phyloP scores from a whole-genome alignment of 2,329 filamentous ascomycete genomes.

The Aspergillus vadensis region DNA sequence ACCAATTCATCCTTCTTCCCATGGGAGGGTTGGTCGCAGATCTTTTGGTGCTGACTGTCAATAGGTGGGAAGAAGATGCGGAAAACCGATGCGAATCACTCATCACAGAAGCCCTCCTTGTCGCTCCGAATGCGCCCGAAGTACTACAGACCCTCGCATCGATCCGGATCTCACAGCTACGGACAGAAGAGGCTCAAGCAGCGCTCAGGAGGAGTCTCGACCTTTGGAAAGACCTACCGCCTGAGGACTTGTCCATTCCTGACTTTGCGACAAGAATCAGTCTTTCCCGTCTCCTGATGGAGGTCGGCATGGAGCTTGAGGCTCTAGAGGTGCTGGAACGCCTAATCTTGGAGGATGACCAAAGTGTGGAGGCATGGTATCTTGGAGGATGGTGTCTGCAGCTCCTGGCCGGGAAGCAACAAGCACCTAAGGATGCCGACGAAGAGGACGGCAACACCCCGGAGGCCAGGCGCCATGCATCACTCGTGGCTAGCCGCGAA shows the following conservation, averaged over 20 bases:
- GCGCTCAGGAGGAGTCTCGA: slow-evolving; percentile 78
- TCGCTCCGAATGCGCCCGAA: slow-evolving; percentile 79
- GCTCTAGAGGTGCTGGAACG: slow-evolving; percentile 83
- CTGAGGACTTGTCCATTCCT: slow-evolving; percentile 71
- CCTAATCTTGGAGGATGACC: slow-evolving; percentile 83
- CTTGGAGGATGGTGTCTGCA: slow-evolving; percentile 92
- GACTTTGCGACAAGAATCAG: slow-evolving; percentile 85
- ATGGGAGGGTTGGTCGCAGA: background rate
- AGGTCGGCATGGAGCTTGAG: slow-evolving; percentile 81
- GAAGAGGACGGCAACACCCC: slow-evolving; percentile 37
- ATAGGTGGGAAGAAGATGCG: slow-evolving; percentile 78
- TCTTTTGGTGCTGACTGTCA: slow-evolving; percentile 16
- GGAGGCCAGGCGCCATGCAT: slow-evolving; percentile 59
- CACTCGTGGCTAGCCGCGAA: slow-evolving; percentile 73
- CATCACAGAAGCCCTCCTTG: slow-evolving; percentile 84
- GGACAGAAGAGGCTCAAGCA: slow-evolving; percentile 74
- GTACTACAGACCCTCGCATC: slow-evolving; percentile 95
- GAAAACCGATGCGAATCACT: slow-evolving; percentile 84
- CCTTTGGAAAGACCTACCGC: slow-evolving; percentile 77
- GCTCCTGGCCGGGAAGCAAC: slow-evolving; percentile 58
- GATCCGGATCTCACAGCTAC: slow-evolving; percentile 84
- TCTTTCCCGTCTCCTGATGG: slow-evolving; percentile 82
- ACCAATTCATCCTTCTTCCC: background rate
- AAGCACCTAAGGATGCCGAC: slow-evolving; percentile 40
- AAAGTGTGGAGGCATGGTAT: slow-evolving; percentile 96